Evolutionary conservation across 768 basidiomycete species (phyloP), one percentile per base, ranked within the genome.

Genomic region (Lactifluus pinguis): DNA sequence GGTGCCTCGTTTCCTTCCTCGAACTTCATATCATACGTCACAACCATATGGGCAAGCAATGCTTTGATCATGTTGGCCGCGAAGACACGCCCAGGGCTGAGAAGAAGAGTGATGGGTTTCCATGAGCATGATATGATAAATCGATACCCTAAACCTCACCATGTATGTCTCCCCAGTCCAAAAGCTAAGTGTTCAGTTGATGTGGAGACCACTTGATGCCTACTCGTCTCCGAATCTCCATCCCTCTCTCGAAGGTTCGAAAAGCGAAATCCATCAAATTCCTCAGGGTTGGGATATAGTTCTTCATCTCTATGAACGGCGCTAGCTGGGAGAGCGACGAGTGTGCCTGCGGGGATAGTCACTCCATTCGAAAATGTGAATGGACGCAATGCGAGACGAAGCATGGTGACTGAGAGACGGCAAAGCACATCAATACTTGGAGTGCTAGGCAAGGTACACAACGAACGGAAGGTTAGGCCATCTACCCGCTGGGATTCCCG

Each of bases 311-410:
- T 50, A 53, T 81, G 78, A 36, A 71, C 71, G 4, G 69, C 67
- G 17, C 57, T 61, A 13, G 68, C 51, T 1, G 76, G 67, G 3
- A 73, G 67, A 5, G 66, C 66, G 7, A 80, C 62, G 21, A 71
- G 65, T 1, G 75, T 73, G 3, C 76, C 77, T 47, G 69, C 67
- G 4, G 78, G 79, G 17, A 81, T 61, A 48, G 65, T 62, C 3
- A 72, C 74, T 3, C 78, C 79, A 62, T 80, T 73, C 4, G 76
- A 77, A 52, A 82, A 75, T 0, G 72, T 76, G 66, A 74, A 75
- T 48, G 77, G 75, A 53, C 73, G 69, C 32, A 74, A 47, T 2
- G 72, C 72, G 60, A 71, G 68, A 9, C 79, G 74, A 13, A 60
- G 55, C 44, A 77, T 62, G 9, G 45, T 42, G 10, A 67, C 71